A percentile compares a stretch with the other conserved stretches of the same genome.
phyloP scores from a whole-genome alignment of 2,329 filamentous ascomycete genomes.

The Penicillium sp. region DNA sequence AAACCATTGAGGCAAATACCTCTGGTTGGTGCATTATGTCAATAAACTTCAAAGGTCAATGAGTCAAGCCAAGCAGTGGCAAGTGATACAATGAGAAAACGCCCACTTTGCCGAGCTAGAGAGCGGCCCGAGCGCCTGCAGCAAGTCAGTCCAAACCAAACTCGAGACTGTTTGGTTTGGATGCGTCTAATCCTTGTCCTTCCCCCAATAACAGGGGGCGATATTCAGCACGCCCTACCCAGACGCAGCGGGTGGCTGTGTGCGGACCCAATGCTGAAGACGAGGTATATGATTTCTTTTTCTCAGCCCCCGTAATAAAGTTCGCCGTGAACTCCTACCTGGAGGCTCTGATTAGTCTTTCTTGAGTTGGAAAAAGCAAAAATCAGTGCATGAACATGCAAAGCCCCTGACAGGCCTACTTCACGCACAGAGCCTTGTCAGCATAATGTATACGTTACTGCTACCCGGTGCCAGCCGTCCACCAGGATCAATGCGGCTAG shows the following conservation, averaged over 20 bases:
- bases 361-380: slow-evolving; percentile 1
- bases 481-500: slow-evolving; percentile 11
- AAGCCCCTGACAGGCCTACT: slow-evolving; percentile 1
- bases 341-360: slow-evolving; percentile 1
- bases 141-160: slow-evolving; percentile 1
- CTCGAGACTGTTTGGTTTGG: slow-evolving; percentile 4
- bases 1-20: neutral
- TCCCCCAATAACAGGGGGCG: neutral
- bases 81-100: neutral
- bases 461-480: neutral
- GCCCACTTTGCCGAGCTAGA: neutral
- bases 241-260: slow-evolving; percentile 5
- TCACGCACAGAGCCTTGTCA: neutral
- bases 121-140: slow-evolving; percentile 12
- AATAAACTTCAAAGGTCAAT: neutral
- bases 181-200: slow-evolving; percentile 9
- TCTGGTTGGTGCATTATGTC: neutral
- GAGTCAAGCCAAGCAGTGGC: neutral
- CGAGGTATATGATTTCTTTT: neutral
- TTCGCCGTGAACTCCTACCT: neutral
- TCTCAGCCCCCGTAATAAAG: neutral
- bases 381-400: slow-evolving; percentile 3
- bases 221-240: neutral
- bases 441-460: neutral
- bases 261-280: neutral